phyloP scores from a whole-genome alignment of 805 yeast species.

The Candida caryicola region DNA sequence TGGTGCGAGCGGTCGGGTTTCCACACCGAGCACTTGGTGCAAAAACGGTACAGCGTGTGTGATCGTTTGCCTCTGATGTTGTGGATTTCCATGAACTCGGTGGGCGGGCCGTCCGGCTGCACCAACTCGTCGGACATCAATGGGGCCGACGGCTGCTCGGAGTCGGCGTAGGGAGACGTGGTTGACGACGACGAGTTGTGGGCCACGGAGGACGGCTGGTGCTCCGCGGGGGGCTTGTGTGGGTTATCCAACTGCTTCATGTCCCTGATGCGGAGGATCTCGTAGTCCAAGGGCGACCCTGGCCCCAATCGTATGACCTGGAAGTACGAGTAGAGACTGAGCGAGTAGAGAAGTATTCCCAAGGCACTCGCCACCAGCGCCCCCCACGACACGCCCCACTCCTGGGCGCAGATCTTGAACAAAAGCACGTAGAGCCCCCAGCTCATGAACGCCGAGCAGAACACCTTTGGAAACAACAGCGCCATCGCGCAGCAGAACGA shows the following conservation, averaged over 20 bases:
- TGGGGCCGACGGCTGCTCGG: slow-evolving; percentile 2
- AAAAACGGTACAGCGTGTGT: slow-evolving; percentile 50
- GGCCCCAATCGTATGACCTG: slow-evolving; percentile 53
- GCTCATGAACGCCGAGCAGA: slow-evolving; percentile 40
- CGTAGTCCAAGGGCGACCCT: slow-evolving; percentile 64
- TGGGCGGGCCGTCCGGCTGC: slow-evolving; percentile 25
- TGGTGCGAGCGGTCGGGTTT: slow-evolving; percentile 62
- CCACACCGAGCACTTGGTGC: slow-evolving; percentile 53
- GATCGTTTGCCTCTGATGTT: slow-evolving; percentile 36
- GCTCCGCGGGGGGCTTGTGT: not conserved
- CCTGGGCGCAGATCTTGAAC: slow-evolving; percentile 23
- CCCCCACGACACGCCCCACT: slow-evolving; percentile 9
- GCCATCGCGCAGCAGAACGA: slow-evolving; percentile 3
- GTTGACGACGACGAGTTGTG: not conserved
- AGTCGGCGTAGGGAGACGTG: not conserved
- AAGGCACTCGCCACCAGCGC: slow-evolving; percentile 3
- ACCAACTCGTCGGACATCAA: slow-evolving; percentile 7
- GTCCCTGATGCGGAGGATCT: slow-evolving; percentile 33
- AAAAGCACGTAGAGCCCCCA: slow-evolving; percentile 49
- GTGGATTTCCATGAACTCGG: slow-evolving; percentile 33
- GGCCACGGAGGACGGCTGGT: not conserved
- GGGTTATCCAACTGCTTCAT: not conserved
- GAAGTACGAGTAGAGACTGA: slow-evolving; percentile 51
- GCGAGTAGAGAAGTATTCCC: slow-evolving; percentile 27
- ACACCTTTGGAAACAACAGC: slow-evolving; percentile 46